These are phyloP conservation scores for Penicillium soppii DNA, from an alignment of 495 filamentous ascomycete genomes.

Conservation along the genomic window DNA sequence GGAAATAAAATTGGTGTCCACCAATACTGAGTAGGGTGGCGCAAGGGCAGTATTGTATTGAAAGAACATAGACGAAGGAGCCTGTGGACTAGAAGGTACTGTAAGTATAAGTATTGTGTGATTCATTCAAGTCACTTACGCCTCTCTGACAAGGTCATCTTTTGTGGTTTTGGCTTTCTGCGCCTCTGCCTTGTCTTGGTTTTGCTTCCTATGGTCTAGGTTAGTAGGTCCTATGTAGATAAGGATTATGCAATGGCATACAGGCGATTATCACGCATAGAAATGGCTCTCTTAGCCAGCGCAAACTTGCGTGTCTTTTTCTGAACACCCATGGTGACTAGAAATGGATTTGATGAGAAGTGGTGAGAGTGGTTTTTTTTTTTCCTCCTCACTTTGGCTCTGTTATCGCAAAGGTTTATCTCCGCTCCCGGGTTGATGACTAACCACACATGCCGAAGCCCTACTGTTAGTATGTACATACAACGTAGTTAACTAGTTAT, in stretches of 20 bases:
- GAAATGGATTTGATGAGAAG: too few species aligned
- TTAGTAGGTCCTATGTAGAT: too few species aligned
- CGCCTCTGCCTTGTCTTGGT: slow-evolving; percentile 55
- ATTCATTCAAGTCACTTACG: slow-evolving; percentile 18
- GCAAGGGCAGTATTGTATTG: slow-evolving; percentile 87
- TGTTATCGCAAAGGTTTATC: too few species aligned
- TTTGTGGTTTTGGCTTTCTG: slow-evolving; percentile 38
- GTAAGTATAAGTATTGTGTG: background rate
- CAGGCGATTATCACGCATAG: slow-evolving; percentile 26
- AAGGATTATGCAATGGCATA: too few species aligned
- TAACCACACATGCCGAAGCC: too few species aligned
- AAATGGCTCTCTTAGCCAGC: slow-evolving; percentile 34
- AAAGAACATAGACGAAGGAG: slow-evolving; percentile 89
- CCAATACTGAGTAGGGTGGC: slow-evolving; percentile 82
- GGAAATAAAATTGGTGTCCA: slow-evolving; percentile 92
- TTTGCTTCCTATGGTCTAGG: slow-evolving; percentile 55
- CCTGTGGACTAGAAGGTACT: slow-evolving; percentile 51
- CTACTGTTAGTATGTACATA: too few species aligned
- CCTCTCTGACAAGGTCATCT: slow-evolving; percentile 36
- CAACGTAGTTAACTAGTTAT: too few species aligned
- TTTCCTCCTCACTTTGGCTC: too few species aligned
- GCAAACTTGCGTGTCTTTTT: slow-evolving; percentile 68
- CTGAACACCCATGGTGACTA: slow-evolving; percentile 59
- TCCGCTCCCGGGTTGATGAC: too few species aligned
- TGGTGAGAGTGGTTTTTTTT: too few species aligned